Evolutionary conservation across 2,329 filamentous ascomycete genomes (phyloP).

Genomic region (Acrodontium crateriforme): DNA sequence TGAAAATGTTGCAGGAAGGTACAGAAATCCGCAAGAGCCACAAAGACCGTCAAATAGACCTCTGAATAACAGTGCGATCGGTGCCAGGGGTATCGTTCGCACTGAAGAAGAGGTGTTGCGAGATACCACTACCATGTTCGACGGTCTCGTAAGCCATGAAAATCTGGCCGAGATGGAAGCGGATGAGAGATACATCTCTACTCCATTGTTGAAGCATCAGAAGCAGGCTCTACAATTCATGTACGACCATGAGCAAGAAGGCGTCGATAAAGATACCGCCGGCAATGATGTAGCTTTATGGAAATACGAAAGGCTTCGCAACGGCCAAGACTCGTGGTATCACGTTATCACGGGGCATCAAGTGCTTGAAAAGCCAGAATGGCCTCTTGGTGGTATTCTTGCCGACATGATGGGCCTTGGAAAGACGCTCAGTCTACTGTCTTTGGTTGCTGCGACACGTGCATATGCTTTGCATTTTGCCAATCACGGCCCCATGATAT

Average conservation of each 20-base stretch:
- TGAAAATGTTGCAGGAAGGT: slow-evolving; percentile 49
- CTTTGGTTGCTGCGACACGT: slow-evolving; percentile 56
- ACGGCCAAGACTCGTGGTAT: slow-evolving; percentile 45
- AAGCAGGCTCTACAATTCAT: slow-evolving; percentile 85
- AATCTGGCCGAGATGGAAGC: slow-evolving; percentile 63
- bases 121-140: slow-evolving; percentile 78
- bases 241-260: slow-evolving; percentile 58
- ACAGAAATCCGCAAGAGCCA: slow-evolving; percentile 62
- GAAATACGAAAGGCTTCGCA: slow-evolving; percentile 46
- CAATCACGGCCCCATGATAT: slow-evolving; percentile 35
- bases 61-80: slow-evolving; percentile 2
- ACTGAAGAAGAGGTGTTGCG: slow-evolving; percentile 76
- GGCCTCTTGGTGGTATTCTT: slow-evolving; percentile 32
- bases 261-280: slow-evolving; percentile 43
- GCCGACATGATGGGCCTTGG: slow-evolving; percentile 40
- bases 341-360: slow-evolving; percentile 75
- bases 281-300: slow-evolving; percentile 56
- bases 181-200: slow-evolving; percentile 45
- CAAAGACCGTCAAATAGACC: slow-evolving; percentile 18
- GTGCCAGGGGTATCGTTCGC: slow-evolving; percentile 28
- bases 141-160: slow-evolving; percentile 60
- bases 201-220: slow-evolving; percentile 64
- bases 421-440: slow-evolving; percentile 61
- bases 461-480: slow-evolving; percentile 51
- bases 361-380: slow-evolving; percentile 19